phyloP scores from a whole-genome alignment of 768 basidiomycete species.

The Chalciporus sphaerocephalus region DNA sequence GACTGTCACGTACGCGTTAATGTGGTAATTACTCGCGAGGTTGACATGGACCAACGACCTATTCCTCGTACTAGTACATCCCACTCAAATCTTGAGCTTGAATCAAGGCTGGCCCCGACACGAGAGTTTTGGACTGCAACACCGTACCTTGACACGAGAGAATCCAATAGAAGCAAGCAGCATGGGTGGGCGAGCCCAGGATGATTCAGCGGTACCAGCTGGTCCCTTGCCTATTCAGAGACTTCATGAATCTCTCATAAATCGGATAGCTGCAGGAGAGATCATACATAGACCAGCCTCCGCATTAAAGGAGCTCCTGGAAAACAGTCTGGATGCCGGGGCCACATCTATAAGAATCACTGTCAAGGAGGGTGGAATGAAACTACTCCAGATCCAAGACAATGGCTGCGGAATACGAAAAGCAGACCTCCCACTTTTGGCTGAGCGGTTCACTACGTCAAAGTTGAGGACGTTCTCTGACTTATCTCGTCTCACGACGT shows the following conservation, averaged over 20 bases:
- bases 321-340: slow-evolving; percentile 94
- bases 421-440: slow-evolving; percentile 83
- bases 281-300: slow-evolving; percentile 89
- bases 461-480: slow-evolving; percentile 87
- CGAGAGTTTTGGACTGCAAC: background rate
- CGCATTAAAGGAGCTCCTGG: slow-evolving; percentile 92
- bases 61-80: no score
- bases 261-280: slow-evolving; percentile 87
- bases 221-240: slow-evolving; percentile 68
- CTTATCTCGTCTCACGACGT: slow-evolving; percentile 76
- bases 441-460: slow-evolving; percentile 93
- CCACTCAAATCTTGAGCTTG: background rate
- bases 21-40: no score
- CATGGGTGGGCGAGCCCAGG: slow-evolving; percentile 12
- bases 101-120: no score
- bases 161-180: slow-evolving; percentile 1
- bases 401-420: slow-evolving; percentile 94
- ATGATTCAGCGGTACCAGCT: slow-evolving; percentile 16
- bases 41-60: no score
- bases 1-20: no score
- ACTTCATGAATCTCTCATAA: slow-evolving; percentile 80
- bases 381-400: slow-evolving; percentile 91
- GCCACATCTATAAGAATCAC: slow-evolving; percentile 82
- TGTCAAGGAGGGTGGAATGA: slow-evolving; percentile 93
- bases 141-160: background rate